Conservation (phyloP, 2,329 filamentous ascomycete species). For the Sclerotinia trifoliorum region DNA sequence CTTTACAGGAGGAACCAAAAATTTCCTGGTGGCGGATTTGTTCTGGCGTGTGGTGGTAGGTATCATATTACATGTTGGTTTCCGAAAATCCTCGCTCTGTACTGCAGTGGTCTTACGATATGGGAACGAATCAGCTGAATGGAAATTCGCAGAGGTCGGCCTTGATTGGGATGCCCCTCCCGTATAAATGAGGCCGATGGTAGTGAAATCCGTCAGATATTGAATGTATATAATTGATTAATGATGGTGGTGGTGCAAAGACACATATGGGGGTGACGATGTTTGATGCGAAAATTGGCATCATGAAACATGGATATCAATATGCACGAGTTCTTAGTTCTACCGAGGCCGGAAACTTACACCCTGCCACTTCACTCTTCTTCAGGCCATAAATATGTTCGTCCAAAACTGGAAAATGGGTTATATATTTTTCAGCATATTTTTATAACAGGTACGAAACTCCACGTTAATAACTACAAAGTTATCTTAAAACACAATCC, state of each 20-base stretch:
- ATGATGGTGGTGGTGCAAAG: neutral
- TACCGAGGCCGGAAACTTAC: too few species aligned
- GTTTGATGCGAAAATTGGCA: neutral
- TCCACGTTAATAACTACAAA: too few species aligned
- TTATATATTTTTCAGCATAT: too few species aligned
- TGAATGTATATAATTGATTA: neutral
- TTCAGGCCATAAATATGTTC: too few species aligned
- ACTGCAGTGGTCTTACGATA: neutral
- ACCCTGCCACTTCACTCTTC: too few species aligned
- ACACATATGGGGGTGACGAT: neutral
- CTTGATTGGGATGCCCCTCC: neutral
- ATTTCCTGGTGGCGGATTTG: slow-evolving; percentile 34
- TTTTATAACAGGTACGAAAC: too few species aligned
- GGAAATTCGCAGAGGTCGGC: neutral
- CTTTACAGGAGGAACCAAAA: slow-evolving; percentile 48
- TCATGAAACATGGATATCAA: too few species aligned
- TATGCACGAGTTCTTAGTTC: too few species aligned
- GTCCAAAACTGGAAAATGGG: too few species aligned
- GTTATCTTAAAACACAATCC: too few species aligned
- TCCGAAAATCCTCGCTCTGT: neutral
- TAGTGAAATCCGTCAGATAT: neutral
- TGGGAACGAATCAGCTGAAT: neutral
- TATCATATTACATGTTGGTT: slow-evolving; percentile 8
- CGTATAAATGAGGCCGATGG: neutral
- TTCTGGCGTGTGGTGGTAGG: slow-evolving; percentile 5